A percentile compares a stretch with the other conserved stretches of the same genome.
phyloP scores from a whole-genome alignment of 345 rosid genomes.

The Lenwebbia sp. region DNA sequence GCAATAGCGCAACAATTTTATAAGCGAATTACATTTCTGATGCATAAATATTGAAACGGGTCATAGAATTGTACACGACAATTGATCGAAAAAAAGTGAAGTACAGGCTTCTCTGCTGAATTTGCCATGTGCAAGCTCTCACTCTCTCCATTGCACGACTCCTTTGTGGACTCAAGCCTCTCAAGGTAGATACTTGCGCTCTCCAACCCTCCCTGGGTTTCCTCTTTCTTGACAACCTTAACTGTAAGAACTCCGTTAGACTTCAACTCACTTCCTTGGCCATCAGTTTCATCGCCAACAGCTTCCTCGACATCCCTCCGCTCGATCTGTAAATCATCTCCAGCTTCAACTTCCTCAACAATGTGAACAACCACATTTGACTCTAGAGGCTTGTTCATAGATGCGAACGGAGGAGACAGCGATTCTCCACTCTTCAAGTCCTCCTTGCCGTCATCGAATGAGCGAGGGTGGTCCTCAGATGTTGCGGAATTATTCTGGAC shows the following conservation, averaged over 20 bases:
- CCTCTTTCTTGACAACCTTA: background rate
- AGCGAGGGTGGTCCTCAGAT: background rate
- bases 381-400: background rate
- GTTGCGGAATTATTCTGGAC: background rate
- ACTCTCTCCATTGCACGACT: background rate
- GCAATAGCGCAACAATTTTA: background rate
- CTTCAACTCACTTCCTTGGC: background rate
- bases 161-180: background rate
- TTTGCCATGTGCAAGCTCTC: background rate
- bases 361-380: background rate
- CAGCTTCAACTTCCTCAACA: background rate
- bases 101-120: background rate
- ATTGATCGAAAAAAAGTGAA: accelerated
- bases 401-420: background rate
- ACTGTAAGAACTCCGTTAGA: background rate
- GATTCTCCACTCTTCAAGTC: background rate
- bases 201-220: background rate
- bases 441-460: background rate
- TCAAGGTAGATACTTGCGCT: background rate
- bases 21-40: background rate
- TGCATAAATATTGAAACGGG: background rate
- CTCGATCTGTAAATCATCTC: background rate
- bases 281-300: background rate
- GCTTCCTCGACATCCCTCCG: background rate
- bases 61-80: background rate